Evolutionary conservation across 208 protist species (phyloP).

Genomic region (Acanthamoeba castellanii): DNA sequence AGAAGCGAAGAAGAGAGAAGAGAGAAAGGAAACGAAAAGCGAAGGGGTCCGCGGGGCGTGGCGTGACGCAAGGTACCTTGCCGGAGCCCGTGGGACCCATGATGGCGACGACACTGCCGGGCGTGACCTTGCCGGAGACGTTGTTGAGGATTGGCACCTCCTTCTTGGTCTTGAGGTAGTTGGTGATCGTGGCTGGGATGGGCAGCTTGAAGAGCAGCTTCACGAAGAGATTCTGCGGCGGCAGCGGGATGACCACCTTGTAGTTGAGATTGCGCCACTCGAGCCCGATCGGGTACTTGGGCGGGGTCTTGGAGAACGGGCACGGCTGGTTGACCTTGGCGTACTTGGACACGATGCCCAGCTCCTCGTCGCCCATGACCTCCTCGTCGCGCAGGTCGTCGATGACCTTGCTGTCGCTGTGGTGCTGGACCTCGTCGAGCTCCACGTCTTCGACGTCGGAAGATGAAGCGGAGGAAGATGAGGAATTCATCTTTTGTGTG

Average conservation of each 20-base stretch:
- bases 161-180: slow-evolving; percentile 64
- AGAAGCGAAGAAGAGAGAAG: not conserved
- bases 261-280: slow-evolving; percentile 76
- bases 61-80: not conserved
- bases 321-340: slow-evolving; percentile 72
- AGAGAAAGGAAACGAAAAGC: not conserved
- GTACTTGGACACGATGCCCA: slow-evolving; percentile 67
- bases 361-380: slow-evolving; percentile 11
- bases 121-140: slow-evolving; percentile 65
- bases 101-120: slow-evolving; percentile 77
- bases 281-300: slow-evolving; percentile 64
- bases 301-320: slow-evolving; percentile 40
- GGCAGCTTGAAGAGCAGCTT: slow-evolving; percentile 66
- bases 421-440: not conserved
- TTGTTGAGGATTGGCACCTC: slow-evolving; percentile 74
- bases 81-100: slow-evolving; percentile 79
- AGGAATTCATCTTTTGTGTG: not conserved
- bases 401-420: not conserved
- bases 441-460: slow-evolving; percentile 6
- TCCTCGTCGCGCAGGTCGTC: not conserved
- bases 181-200: slow-evolving; percentile 42
- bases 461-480: not conserved
- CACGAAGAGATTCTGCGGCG: slow-evolving; percentile 52
- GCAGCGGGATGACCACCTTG: slow-evolving; percentile 62
- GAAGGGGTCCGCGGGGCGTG: not conserved